A percentile compares a stretch with the other conserved stretches of the same genome.
phyloP scores from a whole-genome alignment of 208 protist species.

The Leptomonas seymouri region DNA sequence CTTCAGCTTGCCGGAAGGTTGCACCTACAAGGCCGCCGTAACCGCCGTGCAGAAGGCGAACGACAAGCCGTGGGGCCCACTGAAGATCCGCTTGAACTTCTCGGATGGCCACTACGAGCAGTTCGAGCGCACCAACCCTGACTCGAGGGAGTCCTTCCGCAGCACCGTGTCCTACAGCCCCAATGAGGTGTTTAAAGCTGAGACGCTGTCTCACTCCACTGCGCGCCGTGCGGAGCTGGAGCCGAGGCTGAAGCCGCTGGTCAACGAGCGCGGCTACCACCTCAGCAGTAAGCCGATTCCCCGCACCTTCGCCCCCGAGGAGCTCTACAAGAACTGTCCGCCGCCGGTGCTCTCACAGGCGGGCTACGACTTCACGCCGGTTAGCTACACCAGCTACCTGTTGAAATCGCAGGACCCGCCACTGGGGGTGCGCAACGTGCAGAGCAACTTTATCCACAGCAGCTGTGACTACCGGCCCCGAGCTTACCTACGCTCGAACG shows the following conservation, averaged over 20 bases:
- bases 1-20: constrained; percentile 48
- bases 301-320: constrained; percentile 75
- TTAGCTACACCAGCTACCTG: constrained; percentile 79
- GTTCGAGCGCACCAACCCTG: constrained; percentile 63
- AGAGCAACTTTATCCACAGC: constrained; percentile 78
- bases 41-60: constrained; percentile 70
- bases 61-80: constrained; percentile 67
- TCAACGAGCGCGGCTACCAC: constrained; percentile 65
- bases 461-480: constrained; percentile 78
- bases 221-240: constrained; percentile 39
- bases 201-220: constrained; percentile 48
- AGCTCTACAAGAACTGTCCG: constrained; percentile 77
- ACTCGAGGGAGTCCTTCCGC: constrained; percentile 49
- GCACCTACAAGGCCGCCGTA: constrained; percentile 78
- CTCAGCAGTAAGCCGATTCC: constrained; percentile 45
- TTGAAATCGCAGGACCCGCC: constrained; percentile 61
- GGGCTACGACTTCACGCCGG: constrained; percentile 87
- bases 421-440: constrained; percentile 63
- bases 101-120: constrained; percentile 68
- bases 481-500: constrained; percentile 60
- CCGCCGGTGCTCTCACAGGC: constrained; percentile 77
- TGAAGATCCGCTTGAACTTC: constrained; percentile 82
- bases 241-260: constrained; percentile 61
- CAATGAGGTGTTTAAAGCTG: constrained; percentile 57
- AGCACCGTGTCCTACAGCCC: constrained; percentile 67